Evolutionary conservation across 2,329 filamentous ascomycete genomes (phyloP), one percentile per base, ranked within the genome.

Genomic region (Byssochlamys sp.): DNA sequence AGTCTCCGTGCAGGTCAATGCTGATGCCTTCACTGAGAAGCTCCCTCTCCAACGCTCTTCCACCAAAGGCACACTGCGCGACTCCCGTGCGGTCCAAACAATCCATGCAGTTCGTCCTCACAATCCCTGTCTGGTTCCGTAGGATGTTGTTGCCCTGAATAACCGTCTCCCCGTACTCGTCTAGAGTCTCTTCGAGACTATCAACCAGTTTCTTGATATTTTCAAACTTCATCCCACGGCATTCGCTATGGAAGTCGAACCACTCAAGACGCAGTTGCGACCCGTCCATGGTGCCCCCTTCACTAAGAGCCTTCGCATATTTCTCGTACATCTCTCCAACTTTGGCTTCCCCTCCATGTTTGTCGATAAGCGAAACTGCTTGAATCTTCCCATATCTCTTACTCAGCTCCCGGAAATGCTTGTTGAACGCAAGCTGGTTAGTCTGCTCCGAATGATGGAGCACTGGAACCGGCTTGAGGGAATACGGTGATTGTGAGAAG

Each of bases 91-190:
- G 84, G 70, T 99, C 94, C 9, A 99, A 78, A 65, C 94, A 99
- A 69, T 99, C 94, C 94, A 99, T 97, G 72, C 94, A 99, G 68
- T 99, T 99, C 1, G 91, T 96, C 57, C 94, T 82, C n/a, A 97
- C 71, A 5, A 95, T 83, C 1, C 91, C 91, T 27, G 77, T 79
- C 69, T 96, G 91, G 52, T 69, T 71, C 33, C 73, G 71, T 24
- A 73, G 58, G 2, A 76, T 61, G 25, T 71, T 69, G 19, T 76
- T 74, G 29, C 76, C 68, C 7, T 78, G 73, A 12, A 81, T 70
- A 11, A 89, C 81, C 0, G 88, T 90, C 75, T 89, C 91, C 0
- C 89, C 86, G 52, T 87, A 84, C 3, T 80, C 77, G 50, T 88
- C 84, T 10, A 96, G 77, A n/a, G 82, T 85, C 3, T 80, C 75